Conservation (phyloP, 2,329 filamentous ascomycete species). For the Ustulina deusta region DNA sequence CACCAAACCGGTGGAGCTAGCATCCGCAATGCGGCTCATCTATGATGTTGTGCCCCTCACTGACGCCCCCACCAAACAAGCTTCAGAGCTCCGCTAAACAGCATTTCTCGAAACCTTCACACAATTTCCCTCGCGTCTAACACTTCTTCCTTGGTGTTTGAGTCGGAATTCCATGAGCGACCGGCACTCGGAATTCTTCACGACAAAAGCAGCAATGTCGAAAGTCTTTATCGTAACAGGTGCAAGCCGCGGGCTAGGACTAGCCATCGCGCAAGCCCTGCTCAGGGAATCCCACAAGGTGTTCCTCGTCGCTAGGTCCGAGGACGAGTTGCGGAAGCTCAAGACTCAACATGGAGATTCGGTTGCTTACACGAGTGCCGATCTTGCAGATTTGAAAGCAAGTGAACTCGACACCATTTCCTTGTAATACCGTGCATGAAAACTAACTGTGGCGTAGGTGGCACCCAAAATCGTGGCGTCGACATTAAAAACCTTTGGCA, state of each 20-base stretch:
- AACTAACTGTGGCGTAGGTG: slow-evolving; percentile 56
- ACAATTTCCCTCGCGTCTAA: neutral
- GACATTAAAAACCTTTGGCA: slow-evolving; percentile 75
- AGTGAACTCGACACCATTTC: slow-evolving; percentile 22
- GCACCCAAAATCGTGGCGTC: slow-evolving; percentile 72
- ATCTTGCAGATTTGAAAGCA: slow-evolving; percentile 66
- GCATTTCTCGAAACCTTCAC: neutral
- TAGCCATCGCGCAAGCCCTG: slow-evolving; percentile 65
- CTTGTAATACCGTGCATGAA: neutral
- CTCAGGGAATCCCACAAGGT: slow-evolving; percentile 68
- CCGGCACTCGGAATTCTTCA: neutral
- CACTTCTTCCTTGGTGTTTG: neutral
- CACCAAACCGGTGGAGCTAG: neutral
- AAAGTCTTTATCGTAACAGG: slow-evolving; percentile 79
- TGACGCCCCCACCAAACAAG: neutral
- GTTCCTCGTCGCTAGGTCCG: slow-evolving; percentile 68
- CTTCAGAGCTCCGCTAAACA: neutral
- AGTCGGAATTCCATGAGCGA: neutral
- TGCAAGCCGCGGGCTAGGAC: slow-evolving; percentile 72
- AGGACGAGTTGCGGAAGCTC: slow-evolving; percentile 61
- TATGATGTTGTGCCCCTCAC: slow-evolving; percentile 7
- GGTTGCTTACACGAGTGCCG: slow-evolving; percentile 68
- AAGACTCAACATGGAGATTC: slow-evolving; percentile 64
- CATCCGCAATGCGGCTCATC: neutral
- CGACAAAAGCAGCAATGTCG: slow-evolving; percentile 42